Evolutionary conservation across 2,329 filamentous ascomycete species (phyloP).

Genomic region (Cryoendolithus antarcticus): DNA sequence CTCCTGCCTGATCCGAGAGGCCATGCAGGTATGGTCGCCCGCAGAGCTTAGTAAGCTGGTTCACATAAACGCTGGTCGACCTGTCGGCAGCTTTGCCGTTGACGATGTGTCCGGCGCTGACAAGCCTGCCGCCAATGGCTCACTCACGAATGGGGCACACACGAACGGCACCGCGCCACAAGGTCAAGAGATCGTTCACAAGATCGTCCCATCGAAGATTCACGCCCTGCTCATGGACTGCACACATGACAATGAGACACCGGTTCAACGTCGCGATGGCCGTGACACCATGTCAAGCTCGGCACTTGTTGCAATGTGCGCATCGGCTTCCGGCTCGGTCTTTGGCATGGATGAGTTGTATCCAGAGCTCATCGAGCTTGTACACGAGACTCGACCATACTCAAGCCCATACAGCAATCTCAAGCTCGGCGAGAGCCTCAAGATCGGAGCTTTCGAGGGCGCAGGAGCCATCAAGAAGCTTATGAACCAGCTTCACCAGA

Average conservation of each 20-base stretch:
- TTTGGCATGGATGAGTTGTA: conserved; percentile 98
- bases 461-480: conserved; percentile 87
- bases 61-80: conserved; percentile 82
- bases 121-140: conserved; percentile 18
- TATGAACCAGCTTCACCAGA: conserved; percentile 83
- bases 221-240: conserved; percentile 98
- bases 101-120: conserved; percentile 65
- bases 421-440: conserved; percentile 34
- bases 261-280: conserved; percentile 87
- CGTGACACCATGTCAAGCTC: conserved; percentile 89
- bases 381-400: conserved; percentile 77
- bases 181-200: conserved; percentile 56
- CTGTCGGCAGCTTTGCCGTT: conserved; percentile 95
- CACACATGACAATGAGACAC: conserved; percentile 95
- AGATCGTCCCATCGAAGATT: conserved; percentile 75
- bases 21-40: conserved; percentile 97
- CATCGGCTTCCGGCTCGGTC: conserved; percentile 86
- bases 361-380: conserved; percentile 81
- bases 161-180: conserved; percentile 22
- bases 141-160: background rate
- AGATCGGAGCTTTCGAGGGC: conserved; percentile 60
- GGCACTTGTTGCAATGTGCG: conserved; percentile 89
- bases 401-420: conserved; percentile 58
- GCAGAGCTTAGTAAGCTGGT: conserved; percentile 84
- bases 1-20: conserved; percentile 84